Percentiles rank a stretch among this genome's conserved stretches.
These are phyloP conservation scores for Aureobasidium subglaciale DNA, from an alignment of 2,329 filamentous ascomycete species.

Conservation along the genomic window DNA sequence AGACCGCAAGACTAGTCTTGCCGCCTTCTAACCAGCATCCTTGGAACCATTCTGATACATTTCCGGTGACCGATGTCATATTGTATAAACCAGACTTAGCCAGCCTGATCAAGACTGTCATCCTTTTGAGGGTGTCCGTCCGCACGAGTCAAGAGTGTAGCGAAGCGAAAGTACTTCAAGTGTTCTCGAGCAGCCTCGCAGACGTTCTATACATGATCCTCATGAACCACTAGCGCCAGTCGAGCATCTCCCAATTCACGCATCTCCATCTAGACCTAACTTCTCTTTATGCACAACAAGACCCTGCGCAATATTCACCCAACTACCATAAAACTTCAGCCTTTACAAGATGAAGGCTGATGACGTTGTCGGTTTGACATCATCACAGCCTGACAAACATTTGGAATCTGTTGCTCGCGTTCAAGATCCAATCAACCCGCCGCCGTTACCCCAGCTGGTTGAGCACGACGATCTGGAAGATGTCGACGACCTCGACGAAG, in stretches of 20 bases:
- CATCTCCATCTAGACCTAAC: slow-evolving; percentile 1
- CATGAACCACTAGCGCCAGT: slow-evolving; percentile 5
- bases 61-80: too few relatives aligned
- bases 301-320: not conserved
- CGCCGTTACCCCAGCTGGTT: not conserved
- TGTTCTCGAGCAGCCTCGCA: not conserved
- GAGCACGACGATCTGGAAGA: not conserved
- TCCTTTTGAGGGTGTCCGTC: too few relatives aligned
- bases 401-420: slow-evolving; percentile 11
- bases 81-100: too few relatives aligned
- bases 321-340: not conserved
- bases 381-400: slow-evolving; percentile 1
- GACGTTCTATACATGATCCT: not conserved
- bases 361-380: not conserved
- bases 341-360: not conserved
- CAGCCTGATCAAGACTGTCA: too few relatives aligned
- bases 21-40: not conserved
- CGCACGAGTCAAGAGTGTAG: too few relatives aligned
- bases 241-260: not conserved
- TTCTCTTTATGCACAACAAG: slow-evolving; percentile 12
- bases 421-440: slow-evolving; percentile 4
- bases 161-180: not conserved
- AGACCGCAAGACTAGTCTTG: not conserved
- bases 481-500: not conserved
- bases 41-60: too few relatives aligned